Percentiles rank a stretch among this genome's conserved stretches.
phyloP scores from a whole-genome alignment of 2,329 filamentous ascomycete species.

The Aspergillus ibericus region DNA sequence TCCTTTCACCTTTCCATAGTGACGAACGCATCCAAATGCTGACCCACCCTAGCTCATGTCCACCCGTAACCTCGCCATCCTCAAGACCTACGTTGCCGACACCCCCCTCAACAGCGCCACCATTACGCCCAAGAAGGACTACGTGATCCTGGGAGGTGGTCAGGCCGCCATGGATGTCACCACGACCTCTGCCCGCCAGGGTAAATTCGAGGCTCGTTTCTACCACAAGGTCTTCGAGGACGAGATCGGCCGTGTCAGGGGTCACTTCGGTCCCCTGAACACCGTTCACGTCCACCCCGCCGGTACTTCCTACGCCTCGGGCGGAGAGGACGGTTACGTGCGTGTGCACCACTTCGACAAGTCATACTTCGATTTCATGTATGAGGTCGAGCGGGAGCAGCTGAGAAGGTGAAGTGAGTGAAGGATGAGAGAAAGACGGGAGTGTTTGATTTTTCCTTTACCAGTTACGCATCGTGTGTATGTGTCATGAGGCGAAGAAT shows the following conservation, averaged over 20 bases:
- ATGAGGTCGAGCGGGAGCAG: slow-evolving; percentile 92
- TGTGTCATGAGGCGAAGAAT: slow-evolving; percentile 38
- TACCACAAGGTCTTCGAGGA: slow-evolving; percentile 99
- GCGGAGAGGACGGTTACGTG: slow-evolving; percentile 97
- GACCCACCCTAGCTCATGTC: slow-evolving; percentile 66
- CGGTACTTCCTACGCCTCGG: slow-evolving; percentile 89
- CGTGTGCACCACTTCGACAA: slow-evolving; percentile 98
- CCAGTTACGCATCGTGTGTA: slow-evolving; percentile 34
- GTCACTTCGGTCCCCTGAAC: slow-evolving; percentile 96
- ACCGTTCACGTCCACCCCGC: slow-evolving; percentile 91
- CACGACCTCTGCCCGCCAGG: slow-evolving; percentile 86
- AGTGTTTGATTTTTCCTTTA: slow-evolving; percentile 22
- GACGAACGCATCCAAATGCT: slow-evolving; percentile 13
- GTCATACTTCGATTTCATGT: slow-evolving; percentile 97
- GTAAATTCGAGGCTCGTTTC: slow-evolving; percentile 98
- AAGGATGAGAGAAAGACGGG: slow-evolving; percentile 11
- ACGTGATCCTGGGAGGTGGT: slow-evolving; percentile 94
- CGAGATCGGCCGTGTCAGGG: slow-evolving; percentile 94
- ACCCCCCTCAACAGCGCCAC: slow-evolving; percentile 94
- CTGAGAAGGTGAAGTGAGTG: slow-evolving; percentile 34
- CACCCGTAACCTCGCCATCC: slow-evolving; percentile 78
- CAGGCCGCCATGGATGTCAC: slow-evolving; percentile 99
- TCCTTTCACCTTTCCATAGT: not conserved
- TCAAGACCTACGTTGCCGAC: slow-evolving; percentile 90
- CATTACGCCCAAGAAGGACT: slow-evolving; percentile 95